phyloP scores from a whole-genome alignment of 2,329 filamentous ascomycete species.

The Epichloe sp. region DNA sequence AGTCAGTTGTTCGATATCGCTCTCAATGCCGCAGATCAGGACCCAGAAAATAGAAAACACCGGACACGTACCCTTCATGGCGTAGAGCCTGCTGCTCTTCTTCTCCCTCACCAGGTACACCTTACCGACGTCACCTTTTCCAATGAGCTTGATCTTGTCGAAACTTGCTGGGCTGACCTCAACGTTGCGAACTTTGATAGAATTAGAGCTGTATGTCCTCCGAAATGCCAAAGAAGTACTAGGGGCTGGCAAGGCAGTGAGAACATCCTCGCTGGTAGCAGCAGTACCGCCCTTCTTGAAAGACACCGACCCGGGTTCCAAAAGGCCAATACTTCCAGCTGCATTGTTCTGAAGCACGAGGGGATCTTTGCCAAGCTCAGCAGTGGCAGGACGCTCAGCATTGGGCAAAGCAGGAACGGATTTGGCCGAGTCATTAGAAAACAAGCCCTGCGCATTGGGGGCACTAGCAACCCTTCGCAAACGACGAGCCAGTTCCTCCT shows the following conservation, averaged over 20 bases:
- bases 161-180: slow-evolving; percentile 93
- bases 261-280: slow-evolving; percentile 33
- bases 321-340: slow-evolving; percentile 18
- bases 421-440: slow-evolving; percentile 34
- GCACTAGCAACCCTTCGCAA: slow-evolving; percentile 89
- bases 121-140: slow-evolving; percentile 97
- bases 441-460: slow-evolving; percentile 90
- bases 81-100: slow-evolving; percentile 89
- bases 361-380: slow-evolving; percentile 76
- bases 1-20: not conserved
- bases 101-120: slow-evolving; percentile 96
- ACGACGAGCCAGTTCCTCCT: slow-evolving; percentile 89
- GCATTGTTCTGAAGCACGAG: slow-evolving; percentile 36
- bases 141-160: slow-evolving; percentile 99
- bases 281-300: slow-evolving; percentile 22
- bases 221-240: slow-evolving; percentile 66
- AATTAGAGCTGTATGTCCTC: slow-evolving; percentile 96
- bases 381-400: slow-evolving; percentile 64
- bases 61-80: slow-evolving; percentile 78
- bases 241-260: slow-evolving; percentile 51
- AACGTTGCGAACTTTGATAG: slow-evolving; percentile 94
- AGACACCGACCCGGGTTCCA: slow-evolving; percentile 16
- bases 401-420: slow-evolving; percentile 24
- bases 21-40: not conserved
- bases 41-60: too few relatives aligned